Base-by-base conservation (phyloP, 306 rosid genomes). In the Pueraria montana region DNA sequence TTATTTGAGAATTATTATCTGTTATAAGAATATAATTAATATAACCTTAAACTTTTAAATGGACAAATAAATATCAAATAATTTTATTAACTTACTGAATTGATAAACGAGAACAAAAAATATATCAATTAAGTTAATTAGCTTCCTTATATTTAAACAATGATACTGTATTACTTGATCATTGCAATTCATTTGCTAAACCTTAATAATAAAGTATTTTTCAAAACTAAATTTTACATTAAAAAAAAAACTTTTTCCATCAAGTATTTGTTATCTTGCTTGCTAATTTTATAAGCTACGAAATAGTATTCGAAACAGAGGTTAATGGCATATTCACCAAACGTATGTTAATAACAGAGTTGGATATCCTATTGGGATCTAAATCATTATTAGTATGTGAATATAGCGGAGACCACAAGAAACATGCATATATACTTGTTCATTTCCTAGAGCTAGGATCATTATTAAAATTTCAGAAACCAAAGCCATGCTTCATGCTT, bases 401-500 rank as follows among this genome's bases (percentile, higher is more conserved):
- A 79, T 27, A 59, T 83, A 61, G 48, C 50, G 74, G 79, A 53
- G 18, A n/a, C 27, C 48, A 46, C 59, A 83, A 83, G 68, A 61
- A 61, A 78, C 80, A 84, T 77, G 10, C 36, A 48, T 52, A 23
- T 10, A 48, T 52, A 23, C 14, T 69, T 5, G 34, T 61, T 62
- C 55, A 24, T 78, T 71, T 78, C 43, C 62, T 40, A 62, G 45
- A 38, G n/a, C 68, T 53, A 58, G 11, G 21, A 17, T 77, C 76
- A 64, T 72, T 72, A 79, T 62, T 63, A 12, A 72, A 84, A 43
- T 6, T 40, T 3, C 30, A 11, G 27, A 61, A 83, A 71, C 8
- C 56, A 16, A 61, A 83, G 23, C 18, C 76, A 62, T 63, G 32
- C 53, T 78, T 62, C 87, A 63, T 78, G 80, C 80, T 84, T 78